Evolutionary conservation across 768 basidiomycete genomes (phyloP).

Genomic region (Lactarius indigo): DNA sequence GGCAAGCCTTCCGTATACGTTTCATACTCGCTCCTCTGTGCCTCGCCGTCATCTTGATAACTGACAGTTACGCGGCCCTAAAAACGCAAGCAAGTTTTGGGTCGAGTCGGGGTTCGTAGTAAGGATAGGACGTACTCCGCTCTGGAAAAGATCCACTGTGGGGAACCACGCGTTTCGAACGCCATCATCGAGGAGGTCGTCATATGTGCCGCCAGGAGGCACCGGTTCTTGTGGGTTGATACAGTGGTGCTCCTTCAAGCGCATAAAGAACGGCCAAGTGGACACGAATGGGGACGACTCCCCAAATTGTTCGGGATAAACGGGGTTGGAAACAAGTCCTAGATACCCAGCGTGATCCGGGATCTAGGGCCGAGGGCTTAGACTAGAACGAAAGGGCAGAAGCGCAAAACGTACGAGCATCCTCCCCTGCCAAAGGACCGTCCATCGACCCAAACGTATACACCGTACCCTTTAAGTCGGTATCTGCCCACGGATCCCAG

Average conservation of each 20-base stretch:
- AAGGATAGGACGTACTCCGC: slow-evolving; percentile 28
- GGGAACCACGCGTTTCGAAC: slow-evolving; percentile 44
- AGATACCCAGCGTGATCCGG: slow-evolving; percentile 34
- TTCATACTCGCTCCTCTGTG: slow-evolving; percentile 32
- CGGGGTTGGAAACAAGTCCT: slow-evolving; percentile 28
- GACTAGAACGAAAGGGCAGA: not conserved
- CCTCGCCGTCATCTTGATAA: slow-evolving; percentile 3
- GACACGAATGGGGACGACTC: slow-evolving; percentile 34
- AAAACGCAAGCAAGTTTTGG: not conserved
- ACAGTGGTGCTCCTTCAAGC: slow-evolving; percentile 53
- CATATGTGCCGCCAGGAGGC: slow-evolving; percentile 24
- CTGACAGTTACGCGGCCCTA: slow-evolving; percentile 12
- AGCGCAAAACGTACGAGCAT: slow-evolving; percentile 47
- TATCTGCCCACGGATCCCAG: slow-evolving; percentile 35
- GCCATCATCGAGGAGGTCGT: slow-evolving; percentile 34
- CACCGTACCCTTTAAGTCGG: slow-evolving; percentile 33
- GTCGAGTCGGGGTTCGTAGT: not conserved
- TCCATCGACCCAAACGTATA: slow-evolving; percentile 51
- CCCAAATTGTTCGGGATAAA: slow-evolving; percentile 31
- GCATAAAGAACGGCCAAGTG: slow-evolving; percentile 54
- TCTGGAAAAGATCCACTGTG: slow-evolving; percentile 22
- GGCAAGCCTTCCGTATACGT: slow-evolving; percentile 38
- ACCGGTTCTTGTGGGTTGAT: slow-evolving; percentile 40
- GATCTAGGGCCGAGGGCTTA: slow-evolving; percentile 30
- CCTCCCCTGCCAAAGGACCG: slow-evolving; percentile 62